These are phyloP conservation scores for Leccinum barrowsii DNA, from an alignment of 768 basidiomycete genomes.

Conservation along the genomic window DNA sequence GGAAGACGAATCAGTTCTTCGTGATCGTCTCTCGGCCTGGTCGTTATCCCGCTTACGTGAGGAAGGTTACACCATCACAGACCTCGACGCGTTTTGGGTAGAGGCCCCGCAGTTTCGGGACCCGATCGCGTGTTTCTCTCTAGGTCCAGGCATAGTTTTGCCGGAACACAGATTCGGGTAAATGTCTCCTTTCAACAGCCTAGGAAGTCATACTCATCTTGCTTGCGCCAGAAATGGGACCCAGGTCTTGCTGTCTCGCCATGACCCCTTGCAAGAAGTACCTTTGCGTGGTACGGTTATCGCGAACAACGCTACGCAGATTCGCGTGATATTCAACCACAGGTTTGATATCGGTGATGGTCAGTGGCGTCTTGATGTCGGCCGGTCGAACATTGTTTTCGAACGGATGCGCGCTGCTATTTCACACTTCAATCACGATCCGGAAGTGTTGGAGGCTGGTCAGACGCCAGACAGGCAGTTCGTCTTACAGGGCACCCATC, in stretches of 20 bases:
- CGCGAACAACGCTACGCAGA: slow-evolving; percentile 43
- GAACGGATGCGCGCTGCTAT: slow-evolving; percentile 72
- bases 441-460: slow-evolving; percentile 36
- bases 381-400: slow-evolving; percentile 60
- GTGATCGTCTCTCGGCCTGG: slow-evolving; percentile 68
- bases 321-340: slow-evolving; percentile 58
- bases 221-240: slow-evolving; percentile 58
- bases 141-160: slow-evolving; percentile 60
- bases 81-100: slow-evolving; percentile 65
- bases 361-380: slow-evolving; percentile 68
- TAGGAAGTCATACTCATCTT: slow-evolving; percentile 1
- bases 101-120: slow-evolving; percentile 59
- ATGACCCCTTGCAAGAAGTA: slow-evolving; percentile 57
- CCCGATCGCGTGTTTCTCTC: slow-evolving; percentile 60
- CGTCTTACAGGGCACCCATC: slow-evolving; percentile 64
- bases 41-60: slow-evolving; percentile 50
- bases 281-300: slow-evolving; percentile 56
- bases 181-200: slow-evolving; percentile 20
- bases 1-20: slow-evolving; percentile 56
- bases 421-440: slow-evolving; percentile 51
- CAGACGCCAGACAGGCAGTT: slow-evolving; percentile 40
- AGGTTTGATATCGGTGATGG: slow-evolving; percentile 42
- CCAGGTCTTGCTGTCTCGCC: slow-evolving; percentile 59
- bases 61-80: slow-evolving; percentile 74
- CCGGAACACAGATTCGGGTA: slow-evolving; percentile 73